These are phyloP conservation scores for Aspergillus fischeri DNA, from an alignment of 2,329 filamentous ascomycete genomes.

Conservation along the genomic window DNA sequence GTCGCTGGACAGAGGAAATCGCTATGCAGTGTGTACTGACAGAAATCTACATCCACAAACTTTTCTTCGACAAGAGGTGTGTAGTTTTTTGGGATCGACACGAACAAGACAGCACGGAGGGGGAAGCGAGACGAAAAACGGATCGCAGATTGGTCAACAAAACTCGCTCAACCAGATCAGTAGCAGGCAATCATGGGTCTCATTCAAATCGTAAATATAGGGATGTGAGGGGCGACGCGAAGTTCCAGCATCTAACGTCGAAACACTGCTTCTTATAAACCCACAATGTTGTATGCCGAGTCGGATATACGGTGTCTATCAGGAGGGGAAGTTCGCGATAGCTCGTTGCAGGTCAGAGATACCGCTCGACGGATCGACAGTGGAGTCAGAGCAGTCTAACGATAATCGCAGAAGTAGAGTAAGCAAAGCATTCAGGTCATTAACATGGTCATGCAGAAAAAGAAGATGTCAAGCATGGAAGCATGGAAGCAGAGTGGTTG, in stretches of 20 bases:
- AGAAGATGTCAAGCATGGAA: conserved; percentile 8
- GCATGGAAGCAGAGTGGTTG: conserved; percentile 2
- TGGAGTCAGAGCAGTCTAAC: conserved; percentile 13
- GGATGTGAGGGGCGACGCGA: conserved; percentile 21
- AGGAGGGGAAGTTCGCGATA: too few relatives aligned
- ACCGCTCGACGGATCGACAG: neutral
- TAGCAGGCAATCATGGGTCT: conserved; percentile 37
- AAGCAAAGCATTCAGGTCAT: conserved; percentile 17
- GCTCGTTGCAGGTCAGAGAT: too few relatives aligned
- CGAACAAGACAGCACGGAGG: conserved; percentile 6
- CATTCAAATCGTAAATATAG: conserved; percentile 41
- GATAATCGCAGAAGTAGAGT: conserved; percentile 7
- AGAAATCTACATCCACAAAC: conserved; percentile 23
- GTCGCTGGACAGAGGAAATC: conserved; percentile 15
- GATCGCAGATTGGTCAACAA: conserved; percentile 18
- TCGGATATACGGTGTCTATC: neutral
- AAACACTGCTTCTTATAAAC: conserved; percentile 1
- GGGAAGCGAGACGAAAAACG: conserved; percentile 9
- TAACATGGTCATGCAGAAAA: conserved; percentile 9
- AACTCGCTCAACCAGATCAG: conserved; percentile 24
- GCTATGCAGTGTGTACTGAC: conserved; percentile 15
- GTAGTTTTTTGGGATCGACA: conserved; percentile 9
- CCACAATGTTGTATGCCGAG: neutral
- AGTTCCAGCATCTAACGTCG: conserved; percentile 18
- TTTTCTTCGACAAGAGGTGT: conserved; percentile 5